Evolutionary conservation across 1,139 yeast genomes (phyloP), one percentile per base, ranked within the genome.

Genomic region (Zygotorulaspora mrakii): DNA sequence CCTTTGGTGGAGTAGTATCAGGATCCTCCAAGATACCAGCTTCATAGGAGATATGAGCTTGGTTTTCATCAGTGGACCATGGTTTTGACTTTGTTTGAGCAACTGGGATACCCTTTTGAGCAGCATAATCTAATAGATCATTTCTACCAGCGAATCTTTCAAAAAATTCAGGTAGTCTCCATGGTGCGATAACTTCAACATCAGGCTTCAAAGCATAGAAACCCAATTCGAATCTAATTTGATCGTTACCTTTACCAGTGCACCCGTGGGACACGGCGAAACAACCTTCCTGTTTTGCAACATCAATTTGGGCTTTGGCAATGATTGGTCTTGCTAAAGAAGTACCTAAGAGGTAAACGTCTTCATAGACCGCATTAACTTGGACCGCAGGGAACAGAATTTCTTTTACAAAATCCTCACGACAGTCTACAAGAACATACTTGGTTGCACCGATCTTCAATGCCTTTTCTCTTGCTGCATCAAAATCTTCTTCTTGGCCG

Each of bases 181-280:
- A 91, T 66, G 98, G 98, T 37, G 98, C 96, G 71, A 91, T 91
- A 55, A 88, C 96, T 64, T 77, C 74, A 58, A 91, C 95, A 63
- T 89, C 97, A 35, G 98, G 98, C 74, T 91, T 88, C 67, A 91
- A 78, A 26, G 97, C 98, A 68, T 91, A 91, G 76, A 89, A 91
- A 8, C 94, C 84, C 54, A 91, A 75, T 72, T 91, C 98, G 65
- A 91, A 91, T 71, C 98, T 83, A 53, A 91, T 97, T 73, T 91
- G 98, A 69, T 91, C 98, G 66, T 91, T 91, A 71, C 98, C 98
- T 74, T 91, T 91, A 73, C 98, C 98, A 54, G 98, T 91, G 73
- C 98, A 91, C 49, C 98, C 98, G 68, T 91, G 98, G 38, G 96
- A 81, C 42, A 91, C 98, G 40, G 97, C 97, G 59, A 89, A 88